Conservation (phyloP, 768 basidiomycete genomes). For the Butyriboletus loyo region DNA sequence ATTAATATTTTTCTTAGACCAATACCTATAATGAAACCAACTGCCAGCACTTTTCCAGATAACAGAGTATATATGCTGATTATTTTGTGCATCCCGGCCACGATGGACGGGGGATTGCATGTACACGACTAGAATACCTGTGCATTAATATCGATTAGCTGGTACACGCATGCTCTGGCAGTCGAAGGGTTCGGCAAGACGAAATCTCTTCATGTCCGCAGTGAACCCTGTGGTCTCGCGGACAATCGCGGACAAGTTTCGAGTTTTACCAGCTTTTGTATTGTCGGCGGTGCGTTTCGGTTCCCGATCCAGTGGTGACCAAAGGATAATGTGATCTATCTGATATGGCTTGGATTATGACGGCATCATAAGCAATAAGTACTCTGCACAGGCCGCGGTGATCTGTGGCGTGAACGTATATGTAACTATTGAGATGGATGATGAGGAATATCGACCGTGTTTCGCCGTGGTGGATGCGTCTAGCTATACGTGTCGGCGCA, state of each 20-base stretch:
- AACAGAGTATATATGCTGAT: neutral
- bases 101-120: neutral
- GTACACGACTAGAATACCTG: neutral
- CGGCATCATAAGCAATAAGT: slow-evolving; percentile 3
- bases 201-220: slow-evolving; percentile 4
- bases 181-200: neutral
- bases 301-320: neutral
- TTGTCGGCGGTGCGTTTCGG: slow-evolving; percentile 1
- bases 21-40: no score
- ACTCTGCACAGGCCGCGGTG: neutral
- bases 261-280: neutral
- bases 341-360: neutral
- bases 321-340: neutral
- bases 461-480: neutral
- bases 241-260: slow-evolving; percentile 5
- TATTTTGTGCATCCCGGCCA: neutral
- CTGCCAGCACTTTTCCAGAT: neutral
- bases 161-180: neutral
- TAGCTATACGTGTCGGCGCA: neutral
- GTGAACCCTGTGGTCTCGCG: neutral
- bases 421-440: neutral
- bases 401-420: neutral
- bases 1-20: neutral
- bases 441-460: neutral
- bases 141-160: neutral